Evolutionary conservation across 1,139 yeast species (phyloP).

Genomic region (Yamadazyma trypodendri): DNA sequence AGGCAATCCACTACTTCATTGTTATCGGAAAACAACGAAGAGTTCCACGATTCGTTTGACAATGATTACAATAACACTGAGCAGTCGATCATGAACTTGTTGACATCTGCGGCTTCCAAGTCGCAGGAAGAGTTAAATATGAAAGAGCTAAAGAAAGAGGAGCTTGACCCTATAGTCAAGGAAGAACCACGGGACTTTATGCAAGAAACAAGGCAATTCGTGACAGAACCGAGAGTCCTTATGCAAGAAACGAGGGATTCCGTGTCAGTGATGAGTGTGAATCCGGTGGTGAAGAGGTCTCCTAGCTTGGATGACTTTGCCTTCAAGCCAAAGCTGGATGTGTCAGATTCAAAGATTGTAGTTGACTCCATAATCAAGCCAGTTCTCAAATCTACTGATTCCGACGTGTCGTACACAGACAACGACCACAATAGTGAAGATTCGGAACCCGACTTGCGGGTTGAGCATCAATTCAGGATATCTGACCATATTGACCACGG

Average conservation of each 20-base stretch:
- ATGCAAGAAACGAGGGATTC: no score
- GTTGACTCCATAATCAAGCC: slow-evolving; percentile 1
- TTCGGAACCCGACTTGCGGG: slow-evolving; percentile 3
- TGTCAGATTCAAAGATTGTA: neutral
- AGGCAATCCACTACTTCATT: slow-evolving; percentile 10
- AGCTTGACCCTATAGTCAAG: slow-evolving; percentile 10
- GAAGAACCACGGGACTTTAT: slow-evolving; percentile 8
- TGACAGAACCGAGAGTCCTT: no score
- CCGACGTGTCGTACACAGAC: neutral
- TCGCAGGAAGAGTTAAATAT: slow-evolving; percentile 2
- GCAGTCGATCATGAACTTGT: slow-evolving; percentile 42
- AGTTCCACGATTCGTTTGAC: slow-evolving; percentile 37
- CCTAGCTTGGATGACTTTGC: slow-evolving; percentile 10
- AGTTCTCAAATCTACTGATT: slow-evolving; percentile 1
- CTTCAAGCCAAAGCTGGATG: slow-evolving; percentile 6
- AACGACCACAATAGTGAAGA: neutral
- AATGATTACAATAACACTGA: slow-evolving; percentile 40
- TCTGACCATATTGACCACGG: slow-evolving; percentile 37
- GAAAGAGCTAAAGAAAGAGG: neutral
- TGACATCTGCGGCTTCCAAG: slow-evolving; percentile 14
- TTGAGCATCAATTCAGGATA: slow-evolving; percentile 25
- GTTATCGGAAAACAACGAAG: slow-evolving; percentile 22
- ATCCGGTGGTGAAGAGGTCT: slow-evolving; percentile 9
- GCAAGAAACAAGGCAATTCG: no score
- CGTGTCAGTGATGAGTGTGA: no score